Percentiles rank a stretch among this genome's conserved stretches.
Evolutionary conservation across 2,329 filamentous ascomycete genomes (phyloP).

Genomic region (Trichoderma sp.): DNA sequence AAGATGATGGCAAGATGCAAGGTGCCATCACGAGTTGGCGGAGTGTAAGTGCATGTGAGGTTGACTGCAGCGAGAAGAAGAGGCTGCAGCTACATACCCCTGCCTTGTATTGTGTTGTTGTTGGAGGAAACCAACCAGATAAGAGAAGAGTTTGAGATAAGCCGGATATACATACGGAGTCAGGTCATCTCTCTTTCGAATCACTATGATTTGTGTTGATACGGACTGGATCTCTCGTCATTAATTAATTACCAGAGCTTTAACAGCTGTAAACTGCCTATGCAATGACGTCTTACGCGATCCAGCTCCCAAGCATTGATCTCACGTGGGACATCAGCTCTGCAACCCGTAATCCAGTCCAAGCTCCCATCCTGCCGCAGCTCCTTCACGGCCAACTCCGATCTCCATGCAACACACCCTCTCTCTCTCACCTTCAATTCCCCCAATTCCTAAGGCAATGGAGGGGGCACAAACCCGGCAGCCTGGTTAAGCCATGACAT

Average conservation of each 20-base stretch:
- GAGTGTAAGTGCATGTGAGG: neutral
- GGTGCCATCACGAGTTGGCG: neutral
- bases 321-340: neutral
- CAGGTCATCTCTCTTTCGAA: neutral
- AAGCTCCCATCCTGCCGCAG: neutral
- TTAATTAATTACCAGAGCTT: rapidly evolving
- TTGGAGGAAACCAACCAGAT: neutral
- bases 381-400: conserved; percentile 1
- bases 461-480: neutral
- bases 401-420: neutral
- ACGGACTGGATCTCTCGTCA: too few species aligned
- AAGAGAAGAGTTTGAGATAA: neutral
- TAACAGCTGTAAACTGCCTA: neutral
- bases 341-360: neutral
- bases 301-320: neutral
- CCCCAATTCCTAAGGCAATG: neutral
- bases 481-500: neutral
- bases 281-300: conserved; percentile 1
- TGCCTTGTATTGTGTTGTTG: neutral
- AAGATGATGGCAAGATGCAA: neutral
- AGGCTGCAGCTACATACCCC: neutral
- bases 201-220: neutral
- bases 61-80: neutral
- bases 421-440: neutral
- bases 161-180: neutral